Evolutionary conservation across 1,139 yeast species (phyloP), one percentile per base, ranked within the genome.

Genomic region (Lodderomyces theae): DNA sequence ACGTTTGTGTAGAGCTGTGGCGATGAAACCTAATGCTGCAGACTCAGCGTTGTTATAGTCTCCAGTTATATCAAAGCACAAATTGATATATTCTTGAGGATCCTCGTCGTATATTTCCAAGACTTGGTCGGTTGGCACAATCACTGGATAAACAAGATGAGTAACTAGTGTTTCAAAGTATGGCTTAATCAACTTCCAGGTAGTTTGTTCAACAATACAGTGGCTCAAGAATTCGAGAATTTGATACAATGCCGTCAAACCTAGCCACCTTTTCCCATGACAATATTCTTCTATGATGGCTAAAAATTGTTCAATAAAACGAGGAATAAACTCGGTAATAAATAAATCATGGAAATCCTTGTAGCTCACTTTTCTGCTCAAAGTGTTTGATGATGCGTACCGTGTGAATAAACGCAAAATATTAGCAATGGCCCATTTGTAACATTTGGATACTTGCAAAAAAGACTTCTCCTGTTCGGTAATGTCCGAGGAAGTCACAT

Each of bases 371-470:
- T 76, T 79, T 40, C 66, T 72, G 2, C 79, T 63, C 31, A 82
- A 58, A 31, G 62, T 58, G 34, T 54, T 60, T 6, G 82, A 75
- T 18, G 43, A 39, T 2, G 86, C 89, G 57, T 86, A 89, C 51
- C 95, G 72, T 42, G 74, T 75, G 54, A 85, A 86, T n/a, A 89
- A 60, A 49, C 95, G 77, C 53, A 74, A 78, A 38, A 90, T 61
- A 57, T 88, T 88, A 26, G 88, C 89, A 53, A 82, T 81, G 1
- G 95, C 79, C 97, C 98, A 90, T 60, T 92, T 92, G 61, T 88
- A 86, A 48, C 92, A 78, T 60, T 88, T 90, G 26, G 75, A 61
- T 34, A 69, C 55, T 50, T 72, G 74, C 12, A 69, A 53, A 41
- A 63, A 57, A 38, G 63, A 53, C 47, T 60, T 64, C 38, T 70